These are phyloP conservation scores for Taphrina flavorubra DNA, from an alignment of 1,139 yeast genomes.

Conservation along the genomic window DNA sequence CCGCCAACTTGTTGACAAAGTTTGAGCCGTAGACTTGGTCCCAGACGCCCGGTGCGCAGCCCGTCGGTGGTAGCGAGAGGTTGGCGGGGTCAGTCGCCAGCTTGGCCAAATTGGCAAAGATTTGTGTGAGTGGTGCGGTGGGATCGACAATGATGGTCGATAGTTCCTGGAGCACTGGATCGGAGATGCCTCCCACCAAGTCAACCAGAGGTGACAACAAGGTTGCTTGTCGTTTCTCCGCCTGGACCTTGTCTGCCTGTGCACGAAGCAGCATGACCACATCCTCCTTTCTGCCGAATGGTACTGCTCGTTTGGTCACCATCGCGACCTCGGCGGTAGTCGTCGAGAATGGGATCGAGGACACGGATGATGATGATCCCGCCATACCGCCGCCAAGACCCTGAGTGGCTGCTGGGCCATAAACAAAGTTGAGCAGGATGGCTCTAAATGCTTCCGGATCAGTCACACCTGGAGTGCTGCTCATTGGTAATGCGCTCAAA, in stretches of 20 bases:
- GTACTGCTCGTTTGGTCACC: slow-evolving; percentile 19
- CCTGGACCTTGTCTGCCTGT: background rate
- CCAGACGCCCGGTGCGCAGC: slow-evolving; percentile 27
- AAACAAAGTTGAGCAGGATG: slow-evolving; percentile 12
- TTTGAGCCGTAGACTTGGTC: slow-evolving; percentile 20
- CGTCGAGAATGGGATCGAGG: background rate
- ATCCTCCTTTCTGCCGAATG: slow-evolving; percentile 12
- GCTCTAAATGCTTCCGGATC: slow-evolving; percentile 23
- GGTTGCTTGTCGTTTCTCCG: slow-evolving; percentile 8
- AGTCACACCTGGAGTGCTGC: slow-evolving; percentile 6
- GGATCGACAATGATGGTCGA: slow-evolving; percentile 18
- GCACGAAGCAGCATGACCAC: slow-evolving; percentile 2
- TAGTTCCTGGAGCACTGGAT: background rate
- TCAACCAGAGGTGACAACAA: background rate
- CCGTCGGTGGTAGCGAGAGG: slow-evolving; percentile 7
- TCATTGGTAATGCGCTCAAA: slow-evolving; percentile 7
- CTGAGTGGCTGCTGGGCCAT: background rate
- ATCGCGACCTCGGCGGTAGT: background rate
- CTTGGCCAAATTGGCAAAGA: slow-evolving; percentile 21
- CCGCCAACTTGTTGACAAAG: slow-evolving; percentile 19
- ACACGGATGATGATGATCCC: slow-evolving; percentile 1
- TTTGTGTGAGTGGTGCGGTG: slow-evolving; percentile 7
- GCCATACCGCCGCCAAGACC: slow-evolving; percentile 16
- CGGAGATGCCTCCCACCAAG: slow-evolving; percentile 7
- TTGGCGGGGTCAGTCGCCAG: slow-evolving; percentile 10